Evolutionary conservation across 768 basidiomycete genomes (phyloP), one percentile per base, ranked within the genome.

Genomic region (Boletellus ananas): DNA sequence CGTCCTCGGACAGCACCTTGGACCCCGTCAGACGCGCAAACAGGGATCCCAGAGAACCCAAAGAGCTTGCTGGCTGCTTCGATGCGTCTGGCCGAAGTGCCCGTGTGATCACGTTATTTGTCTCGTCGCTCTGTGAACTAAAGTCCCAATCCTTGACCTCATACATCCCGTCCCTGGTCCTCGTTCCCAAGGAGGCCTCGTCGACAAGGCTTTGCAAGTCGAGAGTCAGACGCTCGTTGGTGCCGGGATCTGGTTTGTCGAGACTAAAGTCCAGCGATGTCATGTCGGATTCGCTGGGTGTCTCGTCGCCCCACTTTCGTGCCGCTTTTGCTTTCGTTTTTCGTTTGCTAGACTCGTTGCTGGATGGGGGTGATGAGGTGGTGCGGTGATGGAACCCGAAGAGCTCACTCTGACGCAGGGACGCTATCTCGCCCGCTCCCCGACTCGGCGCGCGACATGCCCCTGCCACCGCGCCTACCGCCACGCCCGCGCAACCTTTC

Each of bases 281-380:
- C 90, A 98, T 95, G 56, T 98, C 96, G 14, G 79, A 77, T 56
- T 91, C 90, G 10, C 83, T 85, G 4, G 87, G 85, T 2, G 78
- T 76, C 56, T 84, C 79, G 60, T 95, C 83, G 20, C 85, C 92
- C 96, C 96, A 99, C 71, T 93, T 98, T 27, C 96, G 84, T 67
- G 87, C 86, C 13, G 73, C 60, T 70, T 94, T 93, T 3, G 78
- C 65, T 48, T 86, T 84, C 0, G 75, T 62, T 58, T 85, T 88
- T 55, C 76, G 74, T 58, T 83, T 88, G 23, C 73, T 56, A 21
- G 80, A 74, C 16, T 79, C 76, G 60, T 84, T 87, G 44, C 89
- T 84, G 63, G 80, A 87, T 13, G 20, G 18, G 39, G 33, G 45
- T 41, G 21, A 43, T 41, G 21, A 43, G 45, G 41, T 14, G 16